Evolutionary conservation across 306 rosid species (phyloP).

Genomic region (Crataegus laevigata): DNA sequence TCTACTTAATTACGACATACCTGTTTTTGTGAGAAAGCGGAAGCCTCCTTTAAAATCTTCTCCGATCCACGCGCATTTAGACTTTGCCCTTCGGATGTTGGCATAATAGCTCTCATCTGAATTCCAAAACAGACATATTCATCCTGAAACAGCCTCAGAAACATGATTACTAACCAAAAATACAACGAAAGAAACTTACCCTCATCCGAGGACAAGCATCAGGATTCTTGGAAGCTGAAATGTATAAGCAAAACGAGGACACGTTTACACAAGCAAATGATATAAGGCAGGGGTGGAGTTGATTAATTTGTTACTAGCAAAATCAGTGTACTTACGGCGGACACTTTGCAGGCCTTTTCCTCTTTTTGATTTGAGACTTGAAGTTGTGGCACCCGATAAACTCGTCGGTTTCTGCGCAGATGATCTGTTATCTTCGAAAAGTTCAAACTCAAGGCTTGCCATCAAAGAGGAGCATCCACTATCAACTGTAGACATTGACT

Average conservation of each 20-base stretch:
- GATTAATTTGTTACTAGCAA: background rate
- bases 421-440: slow-evolving; percentile 34
- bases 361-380: slow-evolving; percentile 21
- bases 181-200: slow-evolving; percentile 25
- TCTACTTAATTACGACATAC: slow-evolving; percentile 7
- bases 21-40: slow-evolving; percentile 16
- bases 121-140: slow-evolving; percentile 2
- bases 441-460: slow-evolving; percentile 44
- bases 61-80: slow-evolving; percentile 9
- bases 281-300: background rate
- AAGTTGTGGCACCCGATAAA: background rate
- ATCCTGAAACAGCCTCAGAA: background rate
- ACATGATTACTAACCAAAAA: background rate
- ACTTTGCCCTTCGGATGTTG: slow-evolving; percentile 17
- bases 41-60: slow-evolving; percentile 8
- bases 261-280: background rate
- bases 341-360: slow-evolving; percentile 11
- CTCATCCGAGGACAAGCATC: slow-evolving; percentile 18
- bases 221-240: slow-evolving; percentile 32
- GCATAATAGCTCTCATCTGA: slow-evolving; percentile 28
- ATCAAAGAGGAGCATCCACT: slow-evolving; percentile 35
- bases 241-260: background rate
- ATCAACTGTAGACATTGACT: slow-evolving; percentile 20
- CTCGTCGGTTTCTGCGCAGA: slow-evolving; percentile 9
- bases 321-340: background rate